Evolutionary conservation across 306 rosid genomes (phyloP).

Genomic region (Rosa chinensis): DNA sequence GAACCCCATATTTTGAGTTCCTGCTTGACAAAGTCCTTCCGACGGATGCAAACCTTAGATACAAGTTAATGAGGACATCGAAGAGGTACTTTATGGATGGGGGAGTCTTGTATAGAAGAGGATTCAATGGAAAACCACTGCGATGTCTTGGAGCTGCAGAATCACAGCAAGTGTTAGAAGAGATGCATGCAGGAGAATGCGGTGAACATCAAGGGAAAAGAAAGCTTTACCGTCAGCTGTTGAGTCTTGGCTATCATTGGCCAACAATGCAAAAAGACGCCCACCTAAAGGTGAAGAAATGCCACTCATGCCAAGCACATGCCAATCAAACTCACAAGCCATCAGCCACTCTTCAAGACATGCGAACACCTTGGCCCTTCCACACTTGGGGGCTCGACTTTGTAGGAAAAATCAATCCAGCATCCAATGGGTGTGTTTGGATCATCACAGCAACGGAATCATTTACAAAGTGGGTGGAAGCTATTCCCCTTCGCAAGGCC

Average conservation of each 20-base stretch:
- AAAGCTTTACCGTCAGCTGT: neutral
- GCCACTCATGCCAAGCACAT: neutral
- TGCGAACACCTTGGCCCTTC: neutral
- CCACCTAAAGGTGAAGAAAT: neutral
- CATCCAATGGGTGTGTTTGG: neutral
- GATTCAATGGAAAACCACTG: neutral
- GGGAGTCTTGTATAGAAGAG: neutral
- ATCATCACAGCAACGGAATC: neutral
- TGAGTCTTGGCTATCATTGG: neutral
- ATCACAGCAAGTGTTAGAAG: neutral
- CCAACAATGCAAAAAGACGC: neutral
- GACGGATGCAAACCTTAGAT: rapidly evolving
- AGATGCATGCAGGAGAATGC: neutral
- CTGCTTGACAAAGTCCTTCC: neutral
- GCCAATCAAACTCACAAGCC: neutral
- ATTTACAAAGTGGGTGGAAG: neutral
- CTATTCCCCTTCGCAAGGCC: neutral
- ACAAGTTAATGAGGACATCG: neutral
- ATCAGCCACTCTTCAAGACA: neutral
- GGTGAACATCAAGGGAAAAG: neutral
- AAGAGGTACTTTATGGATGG: neutral
- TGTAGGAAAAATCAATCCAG: neutral
- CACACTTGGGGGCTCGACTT: neutral
- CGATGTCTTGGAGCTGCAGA: neutral
- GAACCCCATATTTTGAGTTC: neutral